These are phyloP conservation scores for Sutorius eximius DNA, from an alignment of 1,284 basidiomycete species.

Conservation along the genomic window DNA sequence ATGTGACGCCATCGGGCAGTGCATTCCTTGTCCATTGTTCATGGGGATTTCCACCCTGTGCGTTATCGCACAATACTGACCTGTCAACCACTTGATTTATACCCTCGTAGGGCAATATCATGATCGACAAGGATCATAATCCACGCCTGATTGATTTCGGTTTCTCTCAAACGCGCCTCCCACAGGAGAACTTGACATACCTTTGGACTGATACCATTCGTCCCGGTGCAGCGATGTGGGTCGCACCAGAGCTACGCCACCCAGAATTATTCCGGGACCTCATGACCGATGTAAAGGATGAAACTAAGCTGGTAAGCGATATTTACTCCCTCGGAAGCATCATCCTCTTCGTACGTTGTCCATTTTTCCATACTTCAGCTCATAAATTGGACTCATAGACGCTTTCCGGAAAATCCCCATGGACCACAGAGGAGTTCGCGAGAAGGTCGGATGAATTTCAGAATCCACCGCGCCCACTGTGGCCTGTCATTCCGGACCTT, in stretches of 20 bases:
- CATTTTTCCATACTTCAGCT: too few relatives aligned
- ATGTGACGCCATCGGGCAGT: not conserved
- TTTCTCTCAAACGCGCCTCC: not conserved
- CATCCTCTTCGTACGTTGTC: slow-evolving; percentile 6
- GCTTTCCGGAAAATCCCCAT: slow-evolving; percentile 3
- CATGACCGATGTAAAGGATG: not conserved
- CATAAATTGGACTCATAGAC: not conserved
- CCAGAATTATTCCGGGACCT: not conserved
- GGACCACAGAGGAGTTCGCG: not conserved
- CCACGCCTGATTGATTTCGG: slow-evolving; percentile 13
- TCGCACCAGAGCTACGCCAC: slow-evolving; percentile 5
- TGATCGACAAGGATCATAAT: slow-evolving; percentile 7
- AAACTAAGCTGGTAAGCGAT: slow-evolving; percentile 1
- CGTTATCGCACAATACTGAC: not conserved
- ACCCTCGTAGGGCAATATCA: slow-evolving; percentile 3
- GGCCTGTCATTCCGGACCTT: not conserved
- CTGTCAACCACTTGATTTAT: not conserved
- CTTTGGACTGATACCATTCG: not conserved
- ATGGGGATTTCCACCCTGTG: slow-evolving; percentile 9
- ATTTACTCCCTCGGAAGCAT: slow-evolving; percentile 14
- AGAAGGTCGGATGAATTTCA: not conserved
- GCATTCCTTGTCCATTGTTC: slow-evolving; percentile 5
- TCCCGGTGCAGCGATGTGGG: not conserved
- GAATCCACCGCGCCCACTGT: slow-evolving; percentile 4
- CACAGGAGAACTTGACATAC: not conserved